Base-by-base conservation (phyloP, 192 early-diverging fungal species). In the Coemansia sp. region DNA sequence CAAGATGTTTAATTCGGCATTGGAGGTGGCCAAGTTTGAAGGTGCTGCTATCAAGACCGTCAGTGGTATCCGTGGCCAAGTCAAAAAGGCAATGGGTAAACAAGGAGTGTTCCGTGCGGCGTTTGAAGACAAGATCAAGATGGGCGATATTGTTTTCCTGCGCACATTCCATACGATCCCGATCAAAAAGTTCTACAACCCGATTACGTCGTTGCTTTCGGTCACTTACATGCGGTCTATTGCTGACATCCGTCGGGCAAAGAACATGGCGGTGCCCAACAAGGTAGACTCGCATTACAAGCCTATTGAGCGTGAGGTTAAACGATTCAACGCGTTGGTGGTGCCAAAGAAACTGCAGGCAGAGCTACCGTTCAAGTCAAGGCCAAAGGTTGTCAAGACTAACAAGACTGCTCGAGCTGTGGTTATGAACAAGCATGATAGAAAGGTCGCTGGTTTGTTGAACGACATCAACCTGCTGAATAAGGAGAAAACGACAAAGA, bases 1-100 rank as follows among this genome's bases (percentile, higher is more conserved):
- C 74, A 89, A 95, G 67, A 99, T 99, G 97, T 99, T 99, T 68
- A 95, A 88, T 30, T 87, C 90, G 23, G 69, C 88, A 33, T 79
- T 99, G 15, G 97, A 99, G 54, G 95, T 99, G 18, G 95, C 93
- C 64, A 97, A 97, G 68, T 97, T 99, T 60, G 92, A 97, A 70
- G 97, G 97, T 27, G 97, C 95, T 2, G 82, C 79, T 33, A 90
- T 99, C 56, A 83, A 93, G 33, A 99, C 97, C 0, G 97, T 99
- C 28, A 87, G 84, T 61, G 97, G 97, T 23, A 93, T 99, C 63
- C 84, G 97, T 47, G 97, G 97, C 40, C 97, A 98, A 67, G 88
- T 99, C 48, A 97, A 98, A 73, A 97, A 98, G 79, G 79, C 82
- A 5, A 55, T 93, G 8, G 72, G 88, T 69, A 92, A 87, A 64